Base-by-base conservation (phyloP, 1,139 yeast genomes). In the Kodamaea alishanica region DNA sequence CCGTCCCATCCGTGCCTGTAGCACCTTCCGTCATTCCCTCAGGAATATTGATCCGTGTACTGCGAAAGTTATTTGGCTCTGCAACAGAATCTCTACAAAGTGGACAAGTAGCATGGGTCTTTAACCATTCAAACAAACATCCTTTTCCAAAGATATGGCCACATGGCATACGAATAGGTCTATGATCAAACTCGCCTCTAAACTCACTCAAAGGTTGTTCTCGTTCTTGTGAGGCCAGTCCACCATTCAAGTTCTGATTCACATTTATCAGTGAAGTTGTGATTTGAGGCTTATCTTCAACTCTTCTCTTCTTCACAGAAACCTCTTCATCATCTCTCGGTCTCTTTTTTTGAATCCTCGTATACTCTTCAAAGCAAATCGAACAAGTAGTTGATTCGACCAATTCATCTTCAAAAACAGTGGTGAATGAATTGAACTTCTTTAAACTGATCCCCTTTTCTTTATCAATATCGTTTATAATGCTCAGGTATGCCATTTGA, bases 61-160 rank as follows among this genome's bases (percentile, higher is more conserved):
- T 37, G 15, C 28, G 37, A n/a, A 37, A 36, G 24, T 26, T 27
- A 6, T 30, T 20, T 6, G 45, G 45, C 32, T 46, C 50, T 4
- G 73, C 75, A 24, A 84, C 76, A 2, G 74, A 67, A 24, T 65
- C 65, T 43, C 96, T 76, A 55, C 97, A 88, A 39, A 87, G 64
- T 0, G 97, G 97, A 58, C 97, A 88, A 1, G 87, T 77, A 26
- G 77, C 69, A 42, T 83, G 78, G 34, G 71, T 66, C 43, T 72
- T 70, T 38, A 88, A 74, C 97, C 97, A 88, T 48, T 81, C 84
- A 45, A 67, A 72, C 30, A 86, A 64, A 62, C 97, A 88, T 24
- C 74, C 73, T 46, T 77, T 72, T 4, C 96, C 95, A 64, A 87
- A 86, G 1, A 77, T 54, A 55, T 86, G 96, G 7, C 79, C 79